Evolutionary conservation across 495 filamentous ascomycete species (phyloP).

Genomic region (Penicillium goetzii): DNA sequence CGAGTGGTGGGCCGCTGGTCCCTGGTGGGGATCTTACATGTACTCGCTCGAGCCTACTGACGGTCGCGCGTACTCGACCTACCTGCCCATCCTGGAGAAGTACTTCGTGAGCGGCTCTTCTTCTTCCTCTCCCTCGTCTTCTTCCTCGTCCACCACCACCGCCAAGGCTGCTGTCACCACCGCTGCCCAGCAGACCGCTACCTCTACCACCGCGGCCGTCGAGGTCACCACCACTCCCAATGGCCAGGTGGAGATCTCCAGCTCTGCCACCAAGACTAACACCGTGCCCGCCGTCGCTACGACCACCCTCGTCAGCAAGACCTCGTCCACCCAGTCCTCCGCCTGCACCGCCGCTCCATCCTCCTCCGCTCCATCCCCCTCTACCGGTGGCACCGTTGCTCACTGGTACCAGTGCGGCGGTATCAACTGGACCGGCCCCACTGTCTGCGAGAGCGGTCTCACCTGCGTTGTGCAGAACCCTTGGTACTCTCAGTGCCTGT

Average conservation of each 20-base stretch:
- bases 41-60: constrained; percentile 62
- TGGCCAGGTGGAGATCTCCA: constrained; percentile 22
- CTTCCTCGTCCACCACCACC: constrained; percentile 11
- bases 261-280: constrained; percentile 14
- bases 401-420: constrained; percentile 57
- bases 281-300: constrained; percentile 21
- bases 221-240: background rate
- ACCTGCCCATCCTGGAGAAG: constrained; percentile 39
- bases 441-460: constrained; percentile 48
- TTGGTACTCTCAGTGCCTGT: constrained; percentile 59
- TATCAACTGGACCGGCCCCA: constrained; percentile 50
- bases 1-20: constrained; percentile 72
- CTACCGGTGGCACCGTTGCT: constrained; percentile 27
- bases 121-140: constrained; percentile 7
- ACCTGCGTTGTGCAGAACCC: constrained; percentile 51
- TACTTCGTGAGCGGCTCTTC: constrained; percentile 34
- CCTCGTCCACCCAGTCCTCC: constrained; percentile 24
- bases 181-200: background rate
- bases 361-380: too few relatives aligned
- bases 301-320: constrained; percentile 22
- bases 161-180: background rate
- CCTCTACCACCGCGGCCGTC: constrained; percentile 15
- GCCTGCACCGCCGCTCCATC: constrained; percentile 28
- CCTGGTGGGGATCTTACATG: constrained; percentile 62
- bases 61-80: constrained; percentile 53